These are phyloP conservation scores for Aspergillus chevalieri DNA, from an alignment of 2,329 filamentous ascomycete species.

Conservation along the genomic window DNA sequence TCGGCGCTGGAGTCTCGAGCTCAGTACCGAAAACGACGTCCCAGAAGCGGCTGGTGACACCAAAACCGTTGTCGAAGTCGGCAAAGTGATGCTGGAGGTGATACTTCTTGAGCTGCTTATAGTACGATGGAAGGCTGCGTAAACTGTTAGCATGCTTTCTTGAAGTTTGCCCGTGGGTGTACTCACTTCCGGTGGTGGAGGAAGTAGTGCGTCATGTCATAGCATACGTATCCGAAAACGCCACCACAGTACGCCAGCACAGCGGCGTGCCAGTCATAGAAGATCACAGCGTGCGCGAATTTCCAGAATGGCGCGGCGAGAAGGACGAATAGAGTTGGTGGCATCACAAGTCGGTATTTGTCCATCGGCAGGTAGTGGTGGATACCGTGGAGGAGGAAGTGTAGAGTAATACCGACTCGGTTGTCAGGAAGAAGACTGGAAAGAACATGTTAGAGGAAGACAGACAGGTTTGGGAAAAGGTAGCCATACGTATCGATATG, in stretches of 20 bases:
- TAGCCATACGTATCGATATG: constrained; percentile 77
- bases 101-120: constrained; percentile 91
- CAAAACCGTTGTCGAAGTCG: constrained; percentile 95
- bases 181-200: constrained; percentile 82
- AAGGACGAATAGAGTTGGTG: constrained; percentile 75
- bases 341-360: constrained; percentile 94
- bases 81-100: constrained; percentile 96
- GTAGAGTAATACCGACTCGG: constrained; percentile 72
- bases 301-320: constrained; percentile 90
- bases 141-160: constrained; percentile 6
- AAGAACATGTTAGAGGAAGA: constrained; percentile 13
- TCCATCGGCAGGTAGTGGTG: constrained; percentile 99
- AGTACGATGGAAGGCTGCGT: constrained; percentile 70
- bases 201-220: constrained; percentile 98
- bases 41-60: constrained; percentile 95
- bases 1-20: constrained; percentile 45
- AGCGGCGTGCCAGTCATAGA: constrained; percentile 76
- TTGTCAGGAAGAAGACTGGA: constrained; percentile 82
- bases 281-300: constrained; percentile 75
- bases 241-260: constrained; percentile 78
- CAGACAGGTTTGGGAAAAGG: neutral
- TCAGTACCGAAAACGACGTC: constrained; percentile 87
- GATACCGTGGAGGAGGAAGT: constrained; percentile 93
- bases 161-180: neutral
- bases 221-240: constrained; percentile 91